phyloP scores from a whole-genome alignment of 164 flowering plant genomes.

The Akebia trifoliata region DNA sequence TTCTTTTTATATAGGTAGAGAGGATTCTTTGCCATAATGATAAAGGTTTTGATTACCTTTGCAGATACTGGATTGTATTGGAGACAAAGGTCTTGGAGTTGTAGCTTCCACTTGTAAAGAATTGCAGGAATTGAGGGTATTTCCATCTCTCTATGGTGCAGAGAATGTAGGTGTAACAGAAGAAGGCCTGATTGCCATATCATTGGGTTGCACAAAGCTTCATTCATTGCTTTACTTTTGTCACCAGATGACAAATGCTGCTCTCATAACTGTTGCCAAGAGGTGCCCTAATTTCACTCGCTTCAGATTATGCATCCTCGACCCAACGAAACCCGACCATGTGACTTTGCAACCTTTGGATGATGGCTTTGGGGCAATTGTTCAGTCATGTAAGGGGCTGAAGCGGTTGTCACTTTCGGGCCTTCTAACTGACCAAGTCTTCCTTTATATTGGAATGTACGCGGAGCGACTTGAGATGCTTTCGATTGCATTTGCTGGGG shows the following conservation, averaged over 20 bases:
- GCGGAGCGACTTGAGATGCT: constrained; percentile 93
- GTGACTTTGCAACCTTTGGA: constrained; percentile 65
- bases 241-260: constrained; percentile 88
- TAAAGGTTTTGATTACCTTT: no score
- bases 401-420: constrained; percentile 76
- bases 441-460: constrained; percentile 83
- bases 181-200: constrained; percentile 69
- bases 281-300: constrained; percentile 70
- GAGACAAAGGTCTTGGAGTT: constrained; percentile 72
- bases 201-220: constrained; percentile 73
- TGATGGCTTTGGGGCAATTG: constrained; percentile 93
- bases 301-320: constrained; percentile 68
- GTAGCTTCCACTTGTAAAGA: constrained; percentile 83
- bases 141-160: constrained; percentile 56
- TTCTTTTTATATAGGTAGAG: no score
- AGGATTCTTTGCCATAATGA: no score
- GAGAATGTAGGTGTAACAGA: constrained; percentile 63
- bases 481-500: constrained; percentile 85
- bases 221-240: constrained; percentile 77
- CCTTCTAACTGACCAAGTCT: constrained; percentile 71
- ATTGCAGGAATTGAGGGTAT: constrained; percentile 76
- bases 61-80: constrained; percentile 80
- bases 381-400: constrained; percentile 68
- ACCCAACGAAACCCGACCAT: constrained; percentile 60
- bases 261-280: constrained; percentile 70